These are phyloP conservation scores for Pyricularia sp. DNA, from an alignment of 2,329 filamentous ascomycete species.

Conservation along the genomic window DNA sequence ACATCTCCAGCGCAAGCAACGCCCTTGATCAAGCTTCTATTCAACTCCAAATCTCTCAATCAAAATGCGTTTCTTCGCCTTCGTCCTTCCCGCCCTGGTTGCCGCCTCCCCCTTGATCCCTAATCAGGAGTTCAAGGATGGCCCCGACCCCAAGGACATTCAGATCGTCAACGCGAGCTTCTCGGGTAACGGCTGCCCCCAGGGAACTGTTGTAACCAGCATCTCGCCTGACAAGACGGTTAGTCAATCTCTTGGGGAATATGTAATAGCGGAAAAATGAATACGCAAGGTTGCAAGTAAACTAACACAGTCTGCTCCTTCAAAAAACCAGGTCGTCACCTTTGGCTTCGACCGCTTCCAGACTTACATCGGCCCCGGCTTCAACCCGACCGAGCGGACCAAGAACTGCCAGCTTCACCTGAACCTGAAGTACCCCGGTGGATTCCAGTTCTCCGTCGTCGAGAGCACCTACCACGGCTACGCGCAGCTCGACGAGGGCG, in stretches of 20 bases:
- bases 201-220: conserved; percentile 30
- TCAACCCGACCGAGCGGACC: conserved; percentile 22
- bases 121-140: conserved; percentile 18
- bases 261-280: not conserved
- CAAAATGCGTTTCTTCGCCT: conserved; percentile 27
- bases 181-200: conserved; percentile 34
- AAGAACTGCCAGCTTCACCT: conserved; percentile 40
- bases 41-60: not conserved
- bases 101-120: conserved; percentile 23
- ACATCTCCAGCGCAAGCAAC: not conserved
- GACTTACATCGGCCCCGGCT: conserved; percentile 35
- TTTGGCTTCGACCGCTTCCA: conserved; percentile 37
- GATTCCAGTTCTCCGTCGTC: conserved; percentile 35
- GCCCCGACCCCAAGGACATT: conserved; percentile 29
- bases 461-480: conserved; percentile 40
- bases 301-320: not conserved
- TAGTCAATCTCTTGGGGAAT: conserved; percentile 8
- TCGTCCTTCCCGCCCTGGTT: conserved; percentile 26
- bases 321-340: conserved; percentile 27
- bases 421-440: conserved; percentile 34
- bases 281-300: not conserved
- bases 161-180: conserved; percentile 28
- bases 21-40: not conserved
- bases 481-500: conserved; percentile 32
- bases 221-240: conserved; percentile 32